Evolutionary conservation across 495 filamentous ascomycete genomes (phyloP).

Genomic region (Entonaema liquescens): DNA sequence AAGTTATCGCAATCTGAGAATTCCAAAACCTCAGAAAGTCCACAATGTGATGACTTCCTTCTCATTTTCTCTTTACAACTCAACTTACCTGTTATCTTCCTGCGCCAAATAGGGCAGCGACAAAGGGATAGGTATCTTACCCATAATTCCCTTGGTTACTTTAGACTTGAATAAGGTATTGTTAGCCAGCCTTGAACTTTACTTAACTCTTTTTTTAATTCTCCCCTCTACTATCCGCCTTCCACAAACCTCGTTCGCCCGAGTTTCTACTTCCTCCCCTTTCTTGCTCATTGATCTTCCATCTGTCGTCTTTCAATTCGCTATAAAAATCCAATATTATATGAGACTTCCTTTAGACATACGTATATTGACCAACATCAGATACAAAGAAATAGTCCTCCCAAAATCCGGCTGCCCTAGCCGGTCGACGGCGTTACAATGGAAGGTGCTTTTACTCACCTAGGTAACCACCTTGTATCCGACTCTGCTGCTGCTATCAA

Average conservation of each 20-base stretch:
- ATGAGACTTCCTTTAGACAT: background rate
- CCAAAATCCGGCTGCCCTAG: constrained; percentile 28
- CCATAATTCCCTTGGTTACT: background rate
- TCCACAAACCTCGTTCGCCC: background rate
- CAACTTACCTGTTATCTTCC: background rate
- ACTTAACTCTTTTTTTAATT: background rate
- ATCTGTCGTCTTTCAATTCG: background rate
- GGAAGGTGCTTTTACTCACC: constrained; percentile 87
- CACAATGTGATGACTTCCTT: constrained; percentile 37
- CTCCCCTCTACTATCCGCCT: background rate
- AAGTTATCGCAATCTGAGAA: constrained; percentile 44
- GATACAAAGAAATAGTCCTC: constrained; percentile 18
- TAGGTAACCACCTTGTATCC: constrained; percentile 82
- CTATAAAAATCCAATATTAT: background rate
- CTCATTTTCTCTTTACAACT: constrained; percentile 8
- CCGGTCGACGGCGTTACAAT: constrained; percentile 55
- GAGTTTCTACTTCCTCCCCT: background rate
- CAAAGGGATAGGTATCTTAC: background rate
- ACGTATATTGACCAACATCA: constrained; percentile 10
- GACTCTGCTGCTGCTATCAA: constrained; percentile 78
- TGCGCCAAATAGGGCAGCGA: constrained; percentile 21
- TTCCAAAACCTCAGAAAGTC: constrained; percentile 34
- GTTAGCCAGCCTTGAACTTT: background rate
- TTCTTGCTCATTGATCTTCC: background rate
- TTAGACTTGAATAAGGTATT: constrained; percentile 17